A percentile compares a stretch with the other conserved stretches of the same genome.
phyloP scores from a whole-genome alignment of 441 rosid genomes.

The Erodium trifolium region DNA sequence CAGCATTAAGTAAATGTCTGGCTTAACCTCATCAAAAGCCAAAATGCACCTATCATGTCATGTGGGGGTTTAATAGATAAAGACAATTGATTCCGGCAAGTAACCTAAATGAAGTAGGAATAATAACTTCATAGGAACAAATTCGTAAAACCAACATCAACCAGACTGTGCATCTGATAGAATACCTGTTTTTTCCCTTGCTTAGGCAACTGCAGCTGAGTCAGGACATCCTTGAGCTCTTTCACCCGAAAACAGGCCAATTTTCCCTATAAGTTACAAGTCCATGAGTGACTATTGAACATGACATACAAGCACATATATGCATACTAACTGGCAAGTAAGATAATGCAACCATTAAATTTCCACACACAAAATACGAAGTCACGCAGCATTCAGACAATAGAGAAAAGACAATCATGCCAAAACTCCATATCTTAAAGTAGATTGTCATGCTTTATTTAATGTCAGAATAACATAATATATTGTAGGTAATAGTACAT shows the following conservation, averaged over 20 bases:
- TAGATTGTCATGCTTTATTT: not conserved
- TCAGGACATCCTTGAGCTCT: constrained; percentile 32
- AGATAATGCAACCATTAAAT: not conserved
- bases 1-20: not conserved
- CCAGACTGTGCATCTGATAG: not conserved
- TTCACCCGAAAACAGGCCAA: constrained; percentile 25
- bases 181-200: constrained; percentile 33
- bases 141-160: not conserved
- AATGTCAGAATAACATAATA: not conserved
- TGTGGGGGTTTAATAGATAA: not conserved
- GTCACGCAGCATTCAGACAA: not conserved
- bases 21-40: constrained; percentile 1
- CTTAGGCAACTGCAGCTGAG: constrained; percentile 26
- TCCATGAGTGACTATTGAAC: not conserved
- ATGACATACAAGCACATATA: not conserved
- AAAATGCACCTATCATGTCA: not conserved
- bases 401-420: not conserved
- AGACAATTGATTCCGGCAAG: not conserved
- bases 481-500: not conserved
- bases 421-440: not conserved
- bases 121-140: not conserved
- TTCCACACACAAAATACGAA: not conserved
- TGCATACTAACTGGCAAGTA: not conserved
- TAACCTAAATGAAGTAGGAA: not conserved
- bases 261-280: constrained; percentile 21